These are phyloP conservation scores for Dothistroma pini DNA, from an alignment of 2,329 filamentous ascomycete genomes.

Conservation along the genomic window DNA sequence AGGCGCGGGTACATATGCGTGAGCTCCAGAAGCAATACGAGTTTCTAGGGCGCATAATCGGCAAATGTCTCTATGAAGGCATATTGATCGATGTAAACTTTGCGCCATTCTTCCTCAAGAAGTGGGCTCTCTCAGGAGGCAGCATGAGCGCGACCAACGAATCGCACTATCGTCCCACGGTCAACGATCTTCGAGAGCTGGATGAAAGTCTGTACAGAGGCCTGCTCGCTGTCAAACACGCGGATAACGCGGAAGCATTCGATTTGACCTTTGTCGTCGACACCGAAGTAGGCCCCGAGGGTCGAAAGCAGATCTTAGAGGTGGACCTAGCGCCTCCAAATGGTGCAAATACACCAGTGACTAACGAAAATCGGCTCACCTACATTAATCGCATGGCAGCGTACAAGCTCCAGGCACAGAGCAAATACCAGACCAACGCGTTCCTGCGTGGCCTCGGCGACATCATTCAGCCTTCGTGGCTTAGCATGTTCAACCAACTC, in stretches of 20 bases:
- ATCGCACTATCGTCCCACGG: slow-evolving; percentile 77
- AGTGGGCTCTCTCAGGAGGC: slow-evolving; percentile 79
- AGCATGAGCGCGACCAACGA: slow-evolving; percentile 60
- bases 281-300: slow-evolving; percentile 53
- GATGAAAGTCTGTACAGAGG: slow-evolving; percentile 90
- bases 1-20: slow-evolving; percentile 12
- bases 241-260: slow-evolving; percentile 74
- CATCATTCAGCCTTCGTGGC: slow-evolving; percentile 89
- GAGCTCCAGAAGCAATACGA: slow-evolving; percentile 70
- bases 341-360: slow-evolving; percentile 74
- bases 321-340: slow-evolving; percentile 67
- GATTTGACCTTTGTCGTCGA: slow-evolving; percentile 85
- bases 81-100: slow-evolving; percentile 92
- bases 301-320: slow-evolving; percentile 58
- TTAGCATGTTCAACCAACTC: slow-evolving; percentile 97
- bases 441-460: slow-evolving; percentile 81
- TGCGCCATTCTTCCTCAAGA: slow-evolving; percentile 91
- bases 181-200: slow-evolving; percentile 90
- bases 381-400: slow-evolving; percentile 91
- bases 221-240: slow-evolving; percentile 77
- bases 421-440: slow-evolving; percentile 73
- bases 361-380: slow-evolving; percentile 86
- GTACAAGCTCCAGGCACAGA: slow-evolving; percentile 79
- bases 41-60: slow-evolving; percentile 87
- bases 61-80: slow-evolving; percentile 96